phyloP scores from a whole-genome alignment of 2,329 filamentous ascomycete species.

The Alternaria gansuensis region DNA sequence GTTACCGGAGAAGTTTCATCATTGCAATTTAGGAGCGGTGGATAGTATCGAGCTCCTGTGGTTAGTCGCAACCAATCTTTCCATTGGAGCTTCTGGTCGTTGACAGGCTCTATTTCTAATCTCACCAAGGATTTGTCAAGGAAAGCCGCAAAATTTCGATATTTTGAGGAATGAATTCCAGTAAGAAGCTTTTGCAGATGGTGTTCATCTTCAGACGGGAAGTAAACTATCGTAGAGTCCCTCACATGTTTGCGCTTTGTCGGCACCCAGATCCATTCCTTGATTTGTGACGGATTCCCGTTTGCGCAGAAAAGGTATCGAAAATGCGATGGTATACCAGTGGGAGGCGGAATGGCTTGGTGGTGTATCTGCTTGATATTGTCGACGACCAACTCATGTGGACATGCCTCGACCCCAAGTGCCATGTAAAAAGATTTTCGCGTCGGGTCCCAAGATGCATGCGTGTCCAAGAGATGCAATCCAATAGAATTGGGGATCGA shows the following conservation, averaged over 20 bases:
- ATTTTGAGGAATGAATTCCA: neutral
- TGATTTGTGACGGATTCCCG: neutral
- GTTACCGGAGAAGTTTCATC: conserved; percentile 9
- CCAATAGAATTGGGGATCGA: conserved; percentile 23
- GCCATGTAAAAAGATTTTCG: conserved; percentile 23
- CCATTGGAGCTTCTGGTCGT: neutral
- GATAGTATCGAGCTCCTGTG: conserved; percentile 10
- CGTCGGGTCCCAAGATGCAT: conserved; percentile 13
- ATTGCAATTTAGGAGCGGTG: neutral
- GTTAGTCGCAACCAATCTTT: neutral
- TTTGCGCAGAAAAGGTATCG: conserved; percentile 27
- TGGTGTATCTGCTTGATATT: conserved; percentile 14
- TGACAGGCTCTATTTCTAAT: neutral
- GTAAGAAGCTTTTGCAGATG: conserved; percentile 22
- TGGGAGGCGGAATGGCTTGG: neutral
- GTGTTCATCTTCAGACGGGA: conserved; percentile 23
- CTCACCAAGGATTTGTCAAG: neutral
- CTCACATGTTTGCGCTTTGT: neutral
- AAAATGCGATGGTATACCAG: neutral
- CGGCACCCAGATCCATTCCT: conserved; percentile 16
- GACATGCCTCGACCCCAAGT: conserved; percentile 31
- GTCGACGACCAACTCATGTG: conserved; percentile 17
- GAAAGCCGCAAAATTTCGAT: neutral
- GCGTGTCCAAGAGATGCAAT: conserved; percentile 20
- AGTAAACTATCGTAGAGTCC: conserved; percentile 14